These are phyloP conservation scores for Eutypella sp. DNA, from an alignment of 2,329 filamentous ascomycete species.

Conservation along the genomic window DNA sequence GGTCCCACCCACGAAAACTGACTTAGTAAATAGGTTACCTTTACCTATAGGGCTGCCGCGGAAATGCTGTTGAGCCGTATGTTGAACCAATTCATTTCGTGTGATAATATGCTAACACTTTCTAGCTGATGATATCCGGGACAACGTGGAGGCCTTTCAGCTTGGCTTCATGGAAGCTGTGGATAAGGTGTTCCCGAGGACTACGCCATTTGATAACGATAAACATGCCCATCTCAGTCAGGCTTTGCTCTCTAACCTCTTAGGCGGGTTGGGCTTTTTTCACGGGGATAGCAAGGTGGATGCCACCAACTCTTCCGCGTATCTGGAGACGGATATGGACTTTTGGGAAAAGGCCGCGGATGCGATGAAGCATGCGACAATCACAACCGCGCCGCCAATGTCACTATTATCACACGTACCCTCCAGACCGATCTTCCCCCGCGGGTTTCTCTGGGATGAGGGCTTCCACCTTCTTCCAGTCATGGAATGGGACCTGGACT, in stretches of 20 bases:
- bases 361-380: constrained; percentile 61
- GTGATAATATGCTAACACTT: not conserved
- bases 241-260: constrained; percentile 83
- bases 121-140: not conserved
- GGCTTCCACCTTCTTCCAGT: constrained; percentile 87
- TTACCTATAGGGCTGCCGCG: not conserved
- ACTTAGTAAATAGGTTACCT: not conserved
- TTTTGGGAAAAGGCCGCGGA: constrained; percentile 87
- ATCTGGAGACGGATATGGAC: constrained; percentile 84
- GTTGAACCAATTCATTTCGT: not conserved
- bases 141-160: not conserved
- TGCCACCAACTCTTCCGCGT: constrained; percentile 77
- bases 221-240: constrained; percentile 74
- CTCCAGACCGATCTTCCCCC: constrained; percentile 85
- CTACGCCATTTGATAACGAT: constrained; percentile 65
- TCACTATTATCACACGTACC: constrained; percentile 85
- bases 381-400: constrained; percentile 68
- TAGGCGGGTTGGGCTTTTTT: constrained; percentile 91
- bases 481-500: constrained; percentile 83
- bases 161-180: not conserved
- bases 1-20: not conserved
- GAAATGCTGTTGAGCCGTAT: not conserved
- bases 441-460: constrained; percentile 93
- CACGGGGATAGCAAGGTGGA: constrained; percentile 80
- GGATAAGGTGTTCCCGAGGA: constrained; percentile 56